Evolutionary conservation across 140 eudicot species (phyloP), one percentile per base, ranked within the genome.

Genomic region (Anethum foeniculum): DNA sequence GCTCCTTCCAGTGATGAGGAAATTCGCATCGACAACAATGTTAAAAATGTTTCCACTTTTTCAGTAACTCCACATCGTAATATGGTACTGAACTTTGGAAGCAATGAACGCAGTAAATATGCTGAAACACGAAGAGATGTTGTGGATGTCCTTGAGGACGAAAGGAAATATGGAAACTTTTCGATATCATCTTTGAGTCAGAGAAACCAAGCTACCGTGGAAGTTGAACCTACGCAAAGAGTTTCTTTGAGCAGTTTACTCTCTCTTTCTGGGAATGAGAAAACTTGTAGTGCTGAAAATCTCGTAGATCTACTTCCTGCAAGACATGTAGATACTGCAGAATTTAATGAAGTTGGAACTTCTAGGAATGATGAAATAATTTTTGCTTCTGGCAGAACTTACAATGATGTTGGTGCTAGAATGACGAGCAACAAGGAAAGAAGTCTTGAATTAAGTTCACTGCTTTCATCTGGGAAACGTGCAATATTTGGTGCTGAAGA

Each of bases 401-500:
- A 76, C 54, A 79, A 69, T 65, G 83, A 69, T 10, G 49, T 82
- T 58, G 82, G 79, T 84, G 84, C 86, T 32, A 80, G 80, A 78
- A 84, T 85, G 72, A 68, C 74, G 58, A 77, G 78, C 71, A 74
- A 51, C 71, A 84, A 81, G 65, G 85, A 76, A 43, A 91, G 58
- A 54, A 81, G 69, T 48, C 80, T 88, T 39, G 87, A 85, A 83
- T 78, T 81, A 46, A 77, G 83, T 79, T 87, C 93, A 25, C 79
- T 82, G 79, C 79, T 80, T 49, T 83, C 93, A 64, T 79, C 88
- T 76, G 90, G 58, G 34, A 89, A 56, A 77, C 84, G 75, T 56
- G 86, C 81, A 80, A 75, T 81, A 38, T 87, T 81, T 65, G 85
- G 76, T 80, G 85, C 82, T 69, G 88, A 86, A 83, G 88, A 87